phyloP scores from a whole-genome alignment of 768 basidiomycete genomes.

The Naganishia randhawae region DNA sequence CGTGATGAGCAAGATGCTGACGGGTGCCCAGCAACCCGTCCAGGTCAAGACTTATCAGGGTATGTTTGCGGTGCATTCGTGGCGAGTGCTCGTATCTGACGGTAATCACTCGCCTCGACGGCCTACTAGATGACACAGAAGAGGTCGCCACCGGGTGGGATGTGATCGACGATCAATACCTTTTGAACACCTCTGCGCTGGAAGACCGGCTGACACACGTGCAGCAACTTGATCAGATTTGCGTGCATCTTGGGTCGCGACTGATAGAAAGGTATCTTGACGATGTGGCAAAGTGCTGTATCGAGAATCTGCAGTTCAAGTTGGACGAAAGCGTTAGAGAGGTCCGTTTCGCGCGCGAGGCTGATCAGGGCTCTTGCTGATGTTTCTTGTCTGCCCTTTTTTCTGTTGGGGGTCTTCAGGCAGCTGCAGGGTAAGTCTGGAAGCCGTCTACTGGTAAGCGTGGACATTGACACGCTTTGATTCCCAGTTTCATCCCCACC shows the following conservation, averaged over 20 bases:
- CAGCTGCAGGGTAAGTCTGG: neutral
- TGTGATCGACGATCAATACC: conserved; percentile 14
- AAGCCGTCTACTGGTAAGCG: neutral
- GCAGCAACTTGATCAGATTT: neutral
- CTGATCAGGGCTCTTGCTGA: neutral
- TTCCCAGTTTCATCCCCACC: neutral
- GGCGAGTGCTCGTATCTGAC: neutral
- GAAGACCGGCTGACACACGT: conserved; percentile 13
- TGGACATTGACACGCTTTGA: neutral
- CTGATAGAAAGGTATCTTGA: conserved; percentile 7
- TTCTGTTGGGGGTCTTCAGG: neutral
- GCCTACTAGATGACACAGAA: neutral
- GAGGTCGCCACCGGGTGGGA: conserved; percentile 7
- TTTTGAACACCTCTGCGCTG: conserved; percentile 12
- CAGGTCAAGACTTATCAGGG: conserved; percentile 1
- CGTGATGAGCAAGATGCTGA: conserved; percentile 19
- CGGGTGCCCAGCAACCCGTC: conserved; percentile 1
- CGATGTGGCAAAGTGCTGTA: conserved; percentile 8
- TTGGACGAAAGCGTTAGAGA: conserved; percentile 22
- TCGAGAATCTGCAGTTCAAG: conserved; percentile 22
- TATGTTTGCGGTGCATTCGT: neutral
- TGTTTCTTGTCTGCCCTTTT: no score
- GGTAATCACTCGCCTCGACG: neutral
- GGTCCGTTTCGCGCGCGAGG: neutral
- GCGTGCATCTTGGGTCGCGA: neutral